phyloP scores from a whole-genome alignment of 2,329 filamentous ascomycete genomes.

The Ascochyta pisi region DNA sequence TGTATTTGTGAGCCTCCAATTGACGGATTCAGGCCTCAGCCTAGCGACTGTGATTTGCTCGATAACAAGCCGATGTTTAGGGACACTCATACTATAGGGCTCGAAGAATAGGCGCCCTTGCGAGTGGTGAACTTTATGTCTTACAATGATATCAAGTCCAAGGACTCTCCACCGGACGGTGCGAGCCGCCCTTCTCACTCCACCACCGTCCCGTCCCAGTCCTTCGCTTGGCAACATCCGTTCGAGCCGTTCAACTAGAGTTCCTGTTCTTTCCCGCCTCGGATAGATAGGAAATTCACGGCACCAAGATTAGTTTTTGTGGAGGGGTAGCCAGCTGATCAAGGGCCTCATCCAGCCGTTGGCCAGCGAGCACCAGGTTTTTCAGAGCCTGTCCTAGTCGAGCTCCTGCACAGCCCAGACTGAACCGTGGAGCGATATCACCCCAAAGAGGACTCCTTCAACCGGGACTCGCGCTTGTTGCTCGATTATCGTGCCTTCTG shows the following conservation, averaged over 20 bases:
- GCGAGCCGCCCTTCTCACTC: slow-evolving; percentile 19
- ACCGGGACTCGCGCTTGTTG: no score
- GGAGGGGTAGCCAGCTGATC: not conserved
- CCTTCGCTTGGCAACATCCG: slow-evolving; percentile 5
- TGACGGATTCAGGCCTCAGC: slow-evolving; percentile 20
- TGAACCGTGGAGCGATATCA: not conserved
- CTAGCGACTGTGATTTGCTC: slow-evolving; percentile 15
- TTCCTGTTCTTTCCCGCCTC: not conserved
- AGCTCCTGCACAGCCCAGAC: not conserved
- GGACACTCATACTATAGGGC: not conserved
- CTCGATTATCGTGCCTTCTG: not conserved
- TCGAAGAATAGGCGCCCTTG: not conserved
- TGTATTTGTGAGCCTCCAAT: slow-evolving; percentile 11
- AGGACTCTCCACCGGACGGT: slow-evolving; percentile 22
- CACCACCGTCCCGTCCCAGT: slow-evolving; percentile 15
- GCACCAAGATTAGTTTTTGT: not conserved
- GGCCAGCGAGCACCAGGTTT: slow-evolving; percentile 1
- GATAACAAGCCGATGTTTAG: not conserved
- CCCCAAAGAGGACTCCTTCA: not conserved
- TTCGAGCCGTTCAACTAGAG: not conserved
- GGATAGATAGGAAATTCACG: not conserved
- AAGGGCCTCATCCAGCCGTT: slow-evolving; percentile 1
- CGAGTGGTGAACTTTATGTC: not conserved
- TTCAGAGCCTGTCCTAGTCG: not conserved
- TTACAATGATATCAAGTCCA: slow-evolving; percentile 8